A percentile compares a stretch with the other conserved stretches of the same genome.
These are phyloP conservation scores for Hanseniaspora jakobsenii DNA, from an alignment of 805 yeast genomes.

Conservation along the genomic window DNA sequence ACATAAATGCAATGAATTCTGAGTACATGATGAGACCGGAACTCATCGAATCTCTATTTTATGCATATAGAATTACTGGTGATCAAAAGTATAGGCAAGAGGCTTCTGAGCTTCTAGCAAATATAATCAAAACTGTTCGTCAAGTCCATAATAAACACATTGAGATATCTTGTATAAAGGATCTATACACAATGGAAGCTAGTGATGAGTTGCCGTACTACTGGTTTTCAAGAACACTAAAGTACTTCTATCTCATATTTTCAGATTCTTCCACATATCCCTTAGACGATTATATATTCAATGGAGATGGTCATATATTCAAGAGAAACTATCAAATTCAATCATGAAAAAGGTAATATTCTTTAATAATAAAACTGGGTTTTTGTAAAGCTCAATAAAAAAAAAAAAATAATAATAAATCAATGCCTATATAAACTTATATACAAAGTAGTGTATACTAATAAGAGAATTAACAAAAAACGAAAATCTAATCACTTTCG, in stretches of 20 bases:
- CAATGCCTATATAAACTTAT: background rate
- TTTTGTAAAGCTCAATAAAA: background rate
- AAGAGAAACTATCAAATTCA: slow-evolving; percentile 1
- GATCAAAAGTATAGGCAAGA: slow-evolving; percentile 44
- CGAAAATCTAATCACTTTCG: slow-evolving; percentile 50
- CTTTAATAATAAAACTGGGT: too few species aligned
- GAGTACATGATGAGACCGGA: slow-evolving; percentile 45
- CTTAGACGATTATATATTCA: slow-evolving; percentile 44
- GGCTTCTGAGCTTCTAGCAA: slow-evolving; percentile 40
- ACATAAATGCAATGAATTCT: slow-evolving; percentile 28
- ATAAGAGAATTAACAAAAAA: too few species aligned
- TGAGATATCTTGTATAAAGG: slow-evolving; percentile 30
- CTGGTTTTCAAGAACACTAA: slow-evolving; percentile 51
- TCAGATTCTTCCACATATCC: slow-evolving; percentile 34
- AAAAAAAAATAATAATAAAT: too few species aligned
- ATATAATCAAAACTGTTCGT: slow-evolving; percentile 27
- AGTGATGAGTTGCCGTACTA: slow-evolving; percentile 36
- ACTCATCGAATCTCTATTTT: slow-evolving; percentile 48
- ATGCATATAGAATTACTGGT: slow-evolving; percentile 49
- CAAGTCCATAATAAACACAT: slow-evolving; percentile 29
- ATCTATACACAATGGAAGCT: slow-evolving; percentile 22
- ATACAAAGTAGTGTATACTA: background rate
- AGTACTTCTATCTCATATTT: slow-evolving; percentile 42
- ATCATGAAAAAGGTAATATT: too few species aligned
- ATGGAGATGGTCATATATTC: slow-evolving; percentile 55